Base-by-base conservation (phyloP, 805 yeast species). In the Yarrowia keelungensis region DNA sequence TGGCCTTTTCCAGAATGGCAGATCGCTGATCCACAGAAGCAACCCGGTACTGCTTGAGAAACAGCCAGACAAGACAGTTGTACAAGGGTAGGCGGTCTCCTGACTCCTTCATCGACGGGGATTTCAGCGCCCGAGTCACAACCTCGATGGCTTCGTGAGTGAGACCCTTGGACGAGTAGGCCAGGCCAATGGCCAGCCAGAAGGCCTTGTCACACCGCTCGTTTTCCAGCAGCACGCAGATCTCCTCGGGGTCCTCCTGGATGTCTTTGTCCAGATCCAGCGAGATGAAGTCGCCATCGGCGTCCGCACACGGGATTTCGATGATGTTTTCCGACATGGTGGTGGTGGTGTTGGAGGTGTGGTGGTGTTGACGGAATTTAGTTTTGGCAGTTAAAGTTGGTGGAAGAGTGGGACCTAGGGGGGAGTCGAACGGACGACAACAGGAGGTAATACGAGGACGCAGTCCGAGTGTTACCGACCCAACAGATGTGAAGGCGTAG, bases 171-270 rank as follows among this genome's bases (percentile, higher is more conserved):
- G 87, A 82, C 47, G 90, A 87, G 76, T 92, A 95, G 0, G 95
- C 97, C 69, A 87, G 74, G 62, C 97, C 93, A 71, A 93, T 87
- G 26, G 89, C 84, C 19, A 91, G 79, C 99, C 99, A 95, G 79
- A 87, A 91, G 75, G 88, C 87, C 68, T 84, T 82, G 26, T 85
- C 87, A 62, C 94, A 88, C 69, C 85, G 86, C 79, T 95, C 98
- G 72, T 90, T 91, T 71, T 90, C 89, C 71, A 95, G 81, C 71
- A 94, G 84, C 36, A 86, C 85, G 72, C 90, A 87, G 71, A 95
- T 82, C 75, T 95, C 98, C 54, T 86, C 83, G 5, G 97, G 91
- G 76, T 94, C 97, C 26, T 91, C 97, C 5, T 97, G 97, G 69
- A 92, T 82, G 75, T 94, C 98, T 43, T 87, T 87, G 66, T 85